Conservation (phyloP, 2,329 filamentous ascomycete genomes). For the Exophiala lecanii-corni region DNA sequence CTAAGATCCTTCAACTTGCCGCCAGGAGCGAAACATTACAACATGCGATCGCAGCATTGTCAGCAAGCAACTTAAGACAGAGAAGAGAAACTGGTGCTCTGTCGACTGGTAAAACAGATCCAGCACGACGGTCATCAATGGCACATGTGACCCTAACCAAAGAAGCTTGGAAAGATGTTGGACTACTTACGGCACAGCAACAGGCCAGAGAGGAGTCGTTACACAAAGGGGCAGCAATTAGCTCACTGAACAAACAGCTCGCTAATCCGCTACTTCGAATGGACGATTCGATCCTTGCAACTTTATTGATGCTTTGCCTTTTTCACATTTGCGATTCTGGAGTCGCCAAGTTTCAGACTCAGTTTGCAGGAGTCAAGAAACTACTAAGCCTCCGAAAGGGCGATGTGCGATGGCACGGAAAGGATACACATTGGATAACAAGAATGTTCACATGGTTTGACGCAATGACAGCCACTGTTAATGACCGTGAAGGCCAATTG, state of each 20-base stretch:
- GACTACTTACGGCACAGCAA: constrained; percentile 50
- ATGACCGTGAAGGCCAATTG: constrained; percentile 83
- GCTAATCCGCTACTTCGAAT: constrained; percentile 69
- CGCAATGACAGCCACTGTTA: constrained; percentile 85
- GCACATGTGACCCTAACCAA: constrained; percentile 42
- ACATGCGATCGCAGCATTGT: constrained; percentile 83
- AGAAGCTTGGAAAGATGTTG: constrained; percentile 34
- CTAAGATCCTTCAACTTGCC: constrained; percentile 74
- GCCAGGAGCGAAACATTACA: constrained; percentile 76
- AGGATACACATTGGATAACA: constrained; percentile 70
- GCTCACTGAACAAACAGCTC: constrained; percentile 77
- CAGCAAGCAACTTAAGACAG: constrained; percentile 87
- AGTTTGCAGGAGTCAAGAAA: constrained; percentile 90
- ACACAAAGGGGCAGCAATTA: constrained; percentile 79
- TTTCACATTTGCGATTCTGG: constrained; percentile 93
- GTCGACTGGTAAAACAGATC: constrained; percentile 49
- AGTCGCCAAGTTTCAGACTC: constrained; percentile 86
- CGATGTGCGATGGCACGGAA: constrained; percentile 42
- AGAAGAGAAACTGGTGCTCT: constrained; percentile 55
- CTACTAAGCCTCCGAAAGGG: constrained; percentile 71
- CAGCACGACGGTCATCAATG: constrained; percentile 45
- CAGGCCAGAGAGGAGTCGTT: constrained; percentile 72
- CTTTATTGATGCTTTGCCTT: constrained; percentile 79
- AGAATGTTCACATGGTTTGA: constrained; percentile 93
- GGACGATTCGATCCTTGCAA: constrained; percentile 82